Evolutionary conservation across 148 eudicot genomes (phyloP), one percentile per base, ranked within the genome.

Genomic region (Bassia scoparia): DNA sequence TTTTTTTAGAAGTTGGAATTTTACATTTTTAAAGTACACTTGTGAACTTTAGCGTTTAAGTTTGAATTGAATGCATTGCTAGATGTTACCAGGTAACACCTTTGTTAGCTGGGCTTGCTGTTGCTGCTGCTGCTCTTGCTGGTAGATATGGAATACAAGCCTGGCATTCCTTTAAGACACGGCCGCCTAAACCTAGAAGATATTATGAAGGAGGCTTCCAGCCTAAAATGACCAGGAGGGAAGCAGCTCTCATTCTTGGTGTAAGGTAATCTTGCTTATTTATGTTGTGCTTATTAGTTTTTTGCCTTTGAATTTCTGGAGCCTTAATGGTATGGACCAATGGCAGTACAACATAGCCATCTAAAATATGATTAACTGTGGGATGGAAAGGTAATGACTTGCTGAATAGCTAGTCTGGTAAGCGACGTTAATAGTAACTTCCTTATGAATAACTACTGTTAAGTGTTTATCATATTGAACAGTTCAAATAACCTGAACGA

Each of bases 191-290:
- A 30, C 85, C 87, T 16, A 80, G 85, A 34, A 90, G 80, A 71
- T 90, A 85, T 81, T 90, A 87, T 69, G 89, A 86, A 68, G 96
- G 96, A 20, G 93, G 96, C 2, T 90, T 90, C 74, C 85, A 90
- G 50, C 81, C 73, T 27, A 82, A 68, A 61, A 90, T 90, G 93
- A 90, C 90, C n/a, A 90, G 83, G 71, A 83, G 92, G 66, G 96
- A 90, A 69, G 96, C 96, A 20, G 89, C 96, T 74, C 83, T 88
- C 69, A 87, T 88, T 82, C 93, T 90, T 77, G 93, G 93, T 15
- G 53, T 88, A 50, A 90, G 96, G 96, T 90, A 83, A 62, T 53
- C 33, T 3, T 49, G 33, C 43, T 31, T 2, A 7, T 17, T 71
- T 30, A 33, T 31, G 17, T 18, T 63, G n/a, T n/a, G n/a, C n/a